phyloP scores from a whole-genome alignment of 331 rosid genomes.

The Quercus phellos region DNA sequence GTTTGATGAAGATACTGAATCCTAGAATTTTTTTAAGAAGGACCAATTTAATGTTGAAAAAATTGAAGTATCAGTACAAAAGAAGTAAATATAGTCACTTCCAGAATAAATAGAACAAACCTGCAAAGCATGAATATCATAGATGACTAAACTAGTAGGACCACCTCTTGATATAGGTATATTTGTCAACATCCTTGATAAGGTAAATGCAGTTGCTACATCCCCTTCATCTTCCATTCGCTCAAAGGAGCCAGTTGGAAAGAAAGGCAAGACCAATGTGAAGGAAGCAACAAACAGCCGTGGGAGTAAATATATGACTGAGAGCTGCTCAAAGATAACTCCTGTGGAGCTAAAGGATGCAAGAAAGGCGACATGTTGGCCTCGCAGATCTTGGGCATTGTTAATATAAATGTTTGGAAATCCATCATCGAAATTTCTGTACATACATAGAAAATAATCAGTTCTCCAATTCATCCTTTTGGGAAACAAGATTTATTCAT shows the following conservation, averaged over 20 bases:
- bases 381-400: conserved; percentile 89
- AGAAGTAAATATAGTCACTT: not conserved
- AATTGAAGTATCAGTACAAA: not conserved
- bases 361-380: conserved; percentile 86
- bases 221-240: conserved; percentile 99
- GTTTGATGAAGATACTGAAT: not conserved
- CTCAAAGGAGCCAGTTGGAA: conserved; percentile 96
- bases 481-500: not conserved
- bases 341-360: conserved; percentile 91
- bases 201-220: conserved; percentile 98
- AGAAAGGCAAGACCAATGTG: conserved; percentile 91
- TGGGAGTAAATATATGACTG: conserved; percentile 85
- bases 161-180: conserved; percentile 97
- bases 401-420: conserved; percentile 82
- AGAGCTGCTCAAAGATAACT: conserved; percentile 87
- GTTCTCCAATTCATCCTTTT: conserved; percentile 1
- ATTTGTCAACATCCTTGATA: conserved; percentile 86
- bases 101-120: conserved; percentile 29
- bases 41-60: not conserved
- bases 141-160: conserved; percentile 82
- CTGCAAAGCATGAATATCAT: conserved; percentile 97
- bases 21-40: not conserved
- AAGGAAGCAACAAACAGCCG: conserved; percentile 90
- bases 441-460: conserved; percentile 24
- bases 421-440: conserved; percentile 89